Evolutionary conservation across 2,329 filamentous ascomycete species (phyloP), one percentile per base, ranked within the genome.

Genomic region (Cryoendolithus antarcticus): DNA sequence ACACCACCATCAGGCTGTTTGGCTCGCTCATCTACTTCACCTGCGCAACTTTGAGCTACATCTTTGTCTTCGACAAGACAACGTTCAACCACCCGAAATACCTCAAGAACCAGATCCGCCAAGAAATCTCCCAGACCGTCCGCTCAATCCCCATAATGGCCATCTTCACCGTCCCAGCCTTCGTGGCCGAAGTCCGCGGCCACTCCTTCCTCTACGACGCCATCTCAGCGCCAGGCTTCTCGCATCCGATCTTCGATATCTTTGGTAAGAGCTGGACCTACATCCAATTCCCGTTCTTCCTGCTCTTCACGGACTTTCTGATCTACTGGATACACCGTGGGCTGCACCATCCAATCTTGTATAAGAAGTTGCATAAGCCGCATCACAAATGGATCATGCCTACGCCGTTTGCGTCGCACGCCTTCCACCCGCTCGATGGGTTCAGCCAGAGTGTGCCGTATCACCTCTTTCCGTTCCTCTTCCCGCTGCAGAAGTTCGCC

Each of bases 311-410:
- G 65, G 86, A 94, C 64, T 81, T 81, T 61, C 78, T 72, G 65
- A 88, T 94, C 66, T 93, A 94, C 71, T 85, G 82, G 73, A 89
- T 93, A 54, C 86, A 93, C 67, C 81, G 86, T 41, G 81, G 75
- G 41, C 72, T 93, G 45, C 86, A 94, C 64, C 80, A 86, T 62
- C 83, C 83, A 10, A 57, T 64, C 34, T 59, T 91, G 51, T 96
- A 96, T 75, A 93, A 88, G 69, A 70, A 70, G 49, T 72, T 95
- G 36, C 89, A 96, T 75, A 96, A 96, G 75, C 81, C 86, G 49
- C 89, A 96, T 65, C 89, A 96, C 77, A 95, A 94, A 70, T 96
- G 89, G 89, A 95, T 96, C 64, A 93, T 95, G 85, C 89, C 89
- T 3, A 93, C 86, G 3, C 89, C 89, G 1, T 95, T 77, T 60